Evolutionary conservation across 257 asterid species (phyloP), one percentile per base, ranked within the genome.

Genomic region (Craterostigma plantagineum): DNA sequence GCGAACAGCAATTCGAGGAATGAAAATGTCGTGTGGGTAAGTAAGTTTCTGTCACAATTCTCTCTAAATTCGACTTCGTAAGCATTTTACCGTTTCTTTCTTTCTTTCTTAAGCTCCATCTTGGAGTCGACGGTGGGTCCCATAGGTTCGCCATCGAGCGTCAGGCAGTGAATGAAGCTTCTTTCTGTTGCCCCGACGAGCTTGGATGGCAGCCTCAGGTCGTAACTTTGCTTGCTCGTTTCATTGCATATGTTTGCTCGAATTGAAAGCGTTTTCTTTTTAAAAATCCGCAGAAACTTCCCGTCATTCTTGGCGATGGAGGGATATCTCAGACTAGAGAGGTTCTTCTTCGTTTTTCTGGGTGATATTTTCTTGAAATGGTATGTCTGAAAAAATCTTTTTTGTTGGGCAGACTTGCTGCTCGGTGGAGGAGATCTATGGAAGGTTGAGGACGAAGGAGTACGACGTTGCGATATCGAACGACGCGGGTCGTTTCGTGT

Each of bases 131-230:
- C 34, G 57, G 59, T 14, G 75, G 72, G 38, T 52, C 69, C 7
- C 10, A 44, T 14, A 63, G 44, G 57, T 76, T 76, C 43, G 71
- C 76, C 38, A 56, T 76, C 17, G 76, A 76, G 65, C 54, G 53
- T 30, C 72, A 69, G 55, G 79, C 82, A 17, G 61, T 64, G 35
- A 76, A 72, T 48, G 79, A 72, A 57, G 90, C 76, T 11, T 61
- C 79, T 51, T 76, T 76, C 46, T 62, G 79, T 45, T 76, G 79
- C 49, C 76, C 82, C 2, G 76, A 72, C 54, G 79, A 76, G 56
- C 71, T 66, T 16, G 78, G 90, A 14, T 76, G 81, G 87, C 73
- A 76, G 54, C 81, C 81, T 36, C 72, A 65, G 66, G 86, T 65
- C n/a, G n/a, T 12, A 44, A 45, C 8, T 9, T 43, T 35, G 7